Evolutionary conservation across 2,329 filamentous ascomycete genomes (phyloP), one percentile per base, ranked within the genome.

Genomic region (Fusarium euwallaceae): DNA sequence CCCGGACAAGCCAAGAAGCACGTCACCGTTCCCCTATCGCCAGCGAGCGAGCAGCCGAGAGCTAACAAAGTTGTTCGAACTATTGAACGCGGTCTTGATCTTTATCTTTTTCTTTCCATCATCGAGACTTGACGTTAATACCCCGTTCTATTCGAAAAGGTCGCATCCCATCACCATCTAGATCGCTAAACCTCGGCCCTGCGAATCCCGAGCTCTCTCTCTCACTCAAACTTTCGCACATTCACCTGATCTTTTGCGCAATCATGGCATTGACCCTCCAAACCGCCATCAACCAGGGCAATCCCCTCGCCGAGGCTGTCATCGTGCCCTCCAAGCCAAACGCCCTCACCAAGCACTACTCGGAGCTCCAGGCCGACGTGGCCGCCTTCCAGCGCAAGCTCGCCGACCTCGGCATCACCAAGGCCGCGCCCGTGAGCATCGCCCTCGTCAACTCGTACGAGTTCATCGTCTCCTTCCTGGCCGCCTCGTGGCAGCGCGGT

Each of bases 391-490:
- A 97, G 85, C 86, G 87, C 80, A 94, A 94, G 84, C 91, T 97
- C 72, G 94, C 94, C 27, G 88, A 88, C 58, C 87, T 96, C 66
- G 94, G 94, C 74, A 91, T 97, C 72, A 87, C 88, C 66, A 88
- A 89, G 51, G 88, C 89, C 74, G 89, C 92, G 16, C 92, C 94
- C 56, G 94, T 97, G 62, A 97, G 94, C 58, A 95, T 97, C 81
- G 93, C 94, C 32, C 89, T 95, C 20, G 90, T 93, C 69, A 97
- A 97, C 86, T 95, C 92, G 63, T 95, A 95, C 83, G 94, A 95
- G 82, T 97, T 97, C 84, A 93, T 97, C 80, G 91, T 97, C 66
- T 92, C 94, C 3, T 97, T 97, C 84, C 89, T 97, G 53, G 94
- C 94, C n/a, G 89, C 92, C 20, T 91, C 94, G n/a, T 95, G 92